Percentiles rank a stretch among this genome's conserved stretches.
Evolutionary conservation across 768 basidiomycete genomes (phyloP).

Genomic region (Lentinula guzmanii): DNA sequence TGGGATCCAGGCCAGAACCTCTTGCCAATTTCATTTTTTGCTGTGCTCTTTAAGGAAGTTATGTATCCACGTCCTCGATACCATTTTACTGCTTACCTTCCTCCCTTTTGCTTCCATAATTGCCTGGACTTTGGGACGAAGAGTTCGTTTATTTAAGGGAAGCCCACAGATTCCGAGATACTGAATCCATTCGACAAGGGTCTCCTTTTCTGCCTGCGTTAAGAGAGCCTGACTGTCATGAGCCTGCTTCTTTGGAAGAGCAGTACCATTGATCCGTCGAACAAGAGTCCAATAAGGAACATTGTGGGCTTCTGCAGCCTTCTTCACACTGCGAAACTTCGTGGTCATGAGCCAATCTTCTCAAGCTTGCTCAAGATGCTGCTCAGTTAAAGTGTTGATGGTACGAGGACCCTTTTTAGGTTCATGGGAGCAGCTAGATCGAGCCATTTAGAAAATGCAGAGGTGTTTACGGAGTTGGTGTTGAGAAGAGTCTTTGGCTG

Average conservation of each 20-base stretch:
- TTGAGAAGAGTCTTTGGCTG: no score
- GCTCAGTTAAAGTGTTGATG: no score
- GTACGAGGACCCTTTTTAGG: no score
- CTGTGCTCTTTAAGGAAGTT: not conserved
- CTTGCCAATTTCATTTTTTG: not conserved
- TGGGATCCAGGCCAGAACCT: slow-evolving; percentile 23
- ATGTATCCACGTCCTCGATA: not conserved
- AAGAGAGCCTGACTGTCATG: slow-evolving; percentile 5
- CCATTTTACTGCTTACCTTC: not conserved
- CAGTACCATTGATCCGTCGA: not conserved
- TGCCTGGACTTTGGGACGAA: slow-evolving; percentile 4
- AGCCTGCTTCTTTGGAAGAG: slow-evolving; percentile 3
- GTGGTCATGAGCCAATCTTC: no score
- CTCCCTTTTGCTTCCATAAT: not conserved
- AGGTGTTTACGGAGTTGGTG: no score
- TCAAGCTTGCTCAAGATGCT: no score
- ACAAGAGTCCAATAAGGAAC: not conserved
- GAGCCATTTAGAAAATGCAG: no score
- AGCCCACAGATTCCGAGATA: slow-evolving; percentile 1
- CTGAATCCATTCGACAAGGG: slow-evolving; percentile 6
- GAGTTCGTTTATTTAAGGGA: slow-evolving; percentile 4
- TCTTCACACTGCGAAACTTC: not conserved
- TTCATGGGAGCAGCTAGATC: no score
- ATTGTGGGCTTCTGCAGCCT: not conserved
- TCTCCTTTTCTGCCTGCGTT: not conserved